Evolutionary conservation across 441 rosid species (phyloP), one percentile per base, ranked within the genome.

Genomic region (Kokia cookei): DNA sequence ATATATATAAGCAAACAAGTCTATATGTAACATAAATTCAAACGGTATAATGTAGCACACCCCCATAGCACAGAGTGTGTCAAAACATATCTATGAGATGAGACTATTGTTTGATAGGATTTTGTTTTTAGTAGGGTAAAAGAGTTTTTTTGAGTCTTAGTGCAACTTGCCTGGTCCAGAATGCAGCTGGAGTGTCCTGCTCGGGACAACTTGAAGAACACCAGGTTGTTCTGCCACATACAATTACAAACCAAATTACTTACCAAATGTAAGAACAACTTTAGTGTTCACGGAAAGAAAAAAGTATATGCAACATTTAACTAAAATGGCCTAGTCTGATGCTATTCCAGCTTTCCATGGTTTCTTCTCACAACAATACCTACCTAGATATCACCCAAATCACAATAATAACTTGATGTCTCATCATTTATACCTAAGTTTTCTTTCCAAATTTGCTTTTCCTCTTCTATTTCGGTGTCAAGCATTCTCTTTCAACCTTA

Each of bases 171-270:
- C 84, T 45, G 87, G 74, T 76, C 80, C 82, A 6, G 83, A 48
- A 80, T 89, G 93, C 77, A 92, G 83, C 81, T 87, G 95, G 22
- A 82, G 73, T 12, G 84, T 88, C 88, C 73, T 78, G 88, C 86
- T 88, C 2, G 87, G 90, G 27, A 85, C 85, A 72, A 92, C 91
- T 76, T 88, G 93, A 84, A 91, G 82, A 63, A 94, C 97, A 59
- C 97, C 97, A 2, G 93, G 95, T 85, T 83, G 88, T 69, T 86
- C 98, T 94, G 95, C 84, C 74, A 82, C n/a, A 50, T 40, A 26
- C 24, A 62, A 55, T 8, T 26, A 54, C 50, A 57, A 24, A 43
- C 12, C 74, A 29, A 50, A 45, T 24, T 22, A 45, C 12, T 19
- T 65, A 45, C 32, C 4, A 42, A 24, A 24, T 66, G 24, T 13